A percentile compares a stretch with the other conserved stretches of the same genome.
Evolutionary conservation across 2,329 filamentous ascomycete genomes (phyloP).

Genomic region (Paraphoma chrysanthemicola): DNA sequence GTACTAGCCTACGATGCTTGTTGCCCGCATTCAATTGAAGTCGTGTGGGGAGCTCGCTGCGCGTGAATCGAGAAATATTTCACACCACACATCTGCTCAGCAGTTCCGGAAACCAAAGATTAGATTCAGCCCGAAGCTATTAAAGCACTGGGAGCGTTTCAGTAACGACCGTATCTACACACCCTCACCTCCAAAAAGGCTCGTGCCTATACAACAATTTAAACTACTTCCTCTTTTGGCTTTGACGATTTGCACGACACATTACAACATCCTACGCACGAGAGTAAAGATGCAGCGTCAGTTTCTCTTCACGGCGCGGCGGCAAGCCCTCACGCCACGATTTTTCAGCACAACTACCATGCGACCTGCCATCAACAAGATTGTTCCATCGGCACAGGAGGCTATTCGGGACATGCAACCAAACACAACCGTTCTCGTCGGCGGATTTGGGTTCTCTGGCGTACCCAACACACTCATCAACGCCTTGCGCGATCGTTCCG

Average conservation of each 20-base stretch:
- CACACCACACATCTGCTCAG: constrained; percentile 5
- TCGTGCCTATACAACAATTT: background rate
- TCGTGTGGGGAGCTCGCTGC: constrained; percentile 39
- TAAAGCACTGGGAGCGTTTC: background rate
- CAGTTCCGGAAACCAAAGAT: too few species aligned
- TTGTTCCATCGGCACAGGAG: constrained; percentile 47
- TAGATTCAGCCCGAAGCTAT: background rate
- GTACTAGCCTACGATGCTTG: constrained; percentile 32
- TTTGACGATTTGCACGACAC: background rate
- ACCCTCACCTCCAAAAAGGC: background rate
- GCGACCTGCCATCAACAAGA: constrained; percentile 48
- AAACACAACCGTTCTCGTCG: constrained; percentile 45
- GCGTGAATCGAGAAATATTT: constrained; percentile 29
- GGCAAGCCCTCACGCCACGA: constrained; percentile 38
- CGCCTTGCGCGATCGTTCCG: constrained; percentile 44
- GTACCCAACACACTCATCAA: constrained; percentile 51
- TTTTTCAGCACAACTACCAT: constrained; percentile 43
- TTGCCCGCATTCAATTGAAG: constrained; percentile 21
- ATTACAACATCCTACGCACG: too few species aligned
- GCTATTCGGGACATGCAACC: constrained; percentile 49
- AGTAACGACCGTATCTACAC: background rate
- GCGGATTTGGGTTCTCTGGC: constrained; percentile 49
- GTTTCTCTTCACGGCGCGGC: constrained; percentile 42
- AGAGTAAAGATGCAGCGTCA: constrained; percentile 38
- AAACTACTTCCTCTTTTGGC: background rate